A percentile compares a stretch with the other conserved stretches of the same genome.
These are phyloP conservation scores for Diplodia sapinea DNA, from an alignment of 2,329 filamentous ascomycete species.

Conservation along the genomic window DNA sequence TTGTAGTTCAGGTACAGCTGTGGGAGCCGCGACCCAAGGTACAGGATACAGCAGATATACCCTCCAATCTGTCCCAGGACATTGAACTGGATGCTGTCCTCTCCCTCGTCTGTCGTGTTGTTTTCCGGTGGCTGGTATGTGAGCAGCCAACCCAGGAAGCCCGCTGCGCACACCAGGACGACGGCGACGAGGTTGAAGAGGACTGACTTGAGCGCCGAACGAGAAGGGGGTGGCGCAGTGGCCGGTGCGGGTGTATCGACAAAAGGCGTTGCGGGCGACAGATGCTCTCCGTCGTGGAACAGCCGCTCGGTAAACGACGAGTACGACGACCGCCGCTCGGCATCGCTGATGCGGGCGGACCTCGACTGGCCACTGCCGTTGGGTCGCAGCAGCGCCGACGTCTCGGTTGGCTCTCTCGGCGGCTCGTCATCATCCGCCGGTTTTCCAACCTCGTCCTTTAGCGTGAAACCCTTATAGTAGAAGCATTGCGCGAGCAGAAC, in stretches of 20 bases:
- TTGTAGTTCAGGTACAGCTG: constrained; percentile 92
- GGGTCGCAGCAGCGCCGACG: constrained; percentile 41
- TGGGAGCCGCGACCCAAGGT: constrained; percentile 86
- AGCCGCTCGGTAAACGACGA: constrained; percentile 53
- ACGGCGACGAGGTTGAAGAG: constrained; percentile 74
- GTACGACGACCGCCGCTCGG: constrained; percentile 42
- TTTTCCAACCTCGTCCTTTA: constrained; percentile 44
- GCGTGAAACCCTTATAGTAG: constrained; percentile 84
- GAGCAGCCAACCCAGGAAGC: constrained; percentile 85
- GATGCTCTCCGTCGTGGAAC: constrained; percentile 68
- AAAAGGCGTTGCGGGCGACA: constrained; percentile 84
- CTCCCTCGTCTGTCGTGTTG: constrained; percentile 40
- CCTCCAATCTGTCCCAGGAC: constrained; percentile 87
- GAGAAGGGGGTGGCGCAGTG: constrained; percentile 39
- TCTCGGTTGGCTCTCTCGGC: constrained; percentile 43
- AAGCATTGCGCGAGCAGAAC: constrained; percentile 89
- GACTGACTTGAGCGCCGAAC: constrained; percentile 60
- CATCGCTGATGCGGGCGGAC: constrained; percentile 38
- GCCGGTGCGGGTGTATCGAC: constrained; percentile 56
- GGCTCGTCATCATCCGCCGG: constrained; percentile 36
- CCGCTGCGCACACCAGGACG: constrained; percentile 81
- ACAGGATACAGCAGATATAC: constrained; percentile 86
- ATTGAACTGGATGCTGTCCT: constrained; percentile 68
- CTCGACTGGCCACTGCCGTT: constrained; percentile 37
- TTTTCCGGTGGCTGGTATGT: constrained; percentile 57